Base-by-base conservation (phyloP, 1,284 basidiomycete genomes). In the Apiotrichum domesticum region DNA sequence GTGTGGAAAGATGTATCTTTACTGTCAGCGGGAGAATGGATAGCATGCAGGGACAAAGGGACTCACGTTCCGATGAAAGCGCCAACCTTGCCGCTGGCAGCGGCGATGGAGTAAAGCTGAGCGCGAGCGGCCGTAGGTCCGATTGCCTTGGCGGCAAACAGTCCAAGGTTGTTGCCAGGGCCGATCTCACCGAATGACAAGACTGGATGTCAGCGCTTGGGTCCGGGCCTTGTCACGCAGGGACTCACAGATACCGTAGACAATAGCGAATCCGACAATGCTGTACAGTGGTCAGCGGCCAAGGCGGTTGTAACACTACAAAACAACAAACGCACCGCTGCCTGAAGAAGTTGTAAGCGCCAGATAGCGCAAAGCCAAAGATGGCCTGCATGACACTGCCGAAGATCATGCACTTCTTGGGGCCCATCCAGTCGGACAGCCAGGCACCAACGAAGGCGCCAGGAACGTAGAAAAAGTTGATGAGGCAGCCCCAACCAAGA, bases 341-440 rank as follows among this genome's bases (percentile, higher is more conserved):
- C 46, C 52, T 52, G 41, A 61, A 57, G 77, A 79, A 77, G 29
- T 62, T 69, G 74, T 91, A 93, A 35, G 84, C 77, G 11, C 87
- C 90, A 60, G 87, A 89, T 84, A 94, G 88, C 71, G 88, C 84
- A 74, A 93, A 94, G 9, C 91, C 91, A 59, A 91, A 80, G 62
- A 89, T 58, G 3, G 87, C 84, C 73, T 92, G 90, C 48, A 78
- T 71, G 39, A 88, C 55, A 35, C 90, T 80, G 43, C 88, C 89
- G 37, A 75, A 67, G 66, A 90, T 87, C 87, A 91, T 88, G 13
- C 86, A 87, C 55, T 81, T 80, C 75, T 69, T 71, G 21, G 70
- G 72, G 13, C 72, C 70, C 29, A 77, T 49, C 59, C 63, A 67
- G 64, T 76, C 74, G 15, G 69, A 67, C 46, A 72, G 46, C 51